Conservation (phyloP, 2,329 filamentous ascomycete genomes). For the Magnaporthiopsis poae region DNA sequence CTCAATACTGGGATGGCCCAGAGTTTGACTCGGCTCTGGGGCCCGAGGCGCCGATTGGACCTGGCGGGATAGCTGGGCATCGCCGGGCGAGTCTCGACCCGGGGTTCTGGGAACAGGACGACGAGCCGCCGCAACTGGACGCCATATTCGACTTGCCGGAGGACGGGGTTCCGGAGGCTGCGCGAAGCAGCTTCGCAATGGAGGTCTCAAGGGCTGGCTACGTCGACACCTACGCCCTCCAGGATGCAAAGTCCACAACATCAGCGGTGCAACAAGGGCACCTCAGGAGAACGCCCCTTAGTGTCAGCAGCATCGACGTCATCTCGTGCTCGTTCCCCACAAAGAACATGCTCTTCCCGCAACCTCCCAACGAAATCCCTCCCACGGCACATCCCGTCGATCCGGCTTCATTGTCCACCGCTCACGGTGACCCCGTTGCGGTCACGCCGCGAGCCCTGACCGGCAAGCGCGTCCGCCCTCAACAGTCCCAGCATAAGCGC, state of each 20-base stretch:
- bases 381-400: slow-evolving; percentile 48
- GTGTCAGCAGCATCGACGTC: slow-evolving; percentile 50
- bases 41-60: slow-evolving; percentile 58
- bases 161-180: slow-evolving; percentile 17
- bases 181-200: slow-evolving; percentile 32
- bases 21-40: slow-evolving; percentile 53
- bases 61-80: slow-evolving; percentile 62
- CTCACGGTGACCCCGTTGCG: slow-evolving; percentile 39
- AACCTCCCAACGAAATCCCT: slow-evolving; percentile 30
- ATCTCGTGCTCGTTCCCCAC: slow-evolving; percentile 55
- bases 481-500: slow-evolving; percentile 58
- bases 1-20: slow-evolving; percentile 74
- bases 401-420: slow-evolving; percentile 36
- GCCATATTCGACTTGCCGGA: slow-evolving; percentile 24
- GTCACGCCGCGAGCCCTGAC: slow-evolving; percentile 48
- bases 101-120: slow-evolving; percentile 42
- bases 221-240: slow-evolving; percentile 37
- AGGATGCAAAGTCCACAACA: slow-evolving; percentile 38
- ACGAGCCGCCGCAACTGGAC: slow-evolving; percentile 36
- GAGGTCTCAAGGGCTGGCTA: slow-evolving; percentile 37
- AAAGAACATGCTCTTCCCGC: slow-evolving; percentile 34
- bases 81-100: slow-evolving; percentile 47
- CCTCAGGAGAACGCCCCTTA: slow-evolving; percentile 31
- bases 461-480: slow-evolving; percentile 49
- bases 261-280: slow-evolving; percentile 12